phyloP scores from a whole-genome alignment of 129 eudicot species.

The Tagetes erecta region DNA sequence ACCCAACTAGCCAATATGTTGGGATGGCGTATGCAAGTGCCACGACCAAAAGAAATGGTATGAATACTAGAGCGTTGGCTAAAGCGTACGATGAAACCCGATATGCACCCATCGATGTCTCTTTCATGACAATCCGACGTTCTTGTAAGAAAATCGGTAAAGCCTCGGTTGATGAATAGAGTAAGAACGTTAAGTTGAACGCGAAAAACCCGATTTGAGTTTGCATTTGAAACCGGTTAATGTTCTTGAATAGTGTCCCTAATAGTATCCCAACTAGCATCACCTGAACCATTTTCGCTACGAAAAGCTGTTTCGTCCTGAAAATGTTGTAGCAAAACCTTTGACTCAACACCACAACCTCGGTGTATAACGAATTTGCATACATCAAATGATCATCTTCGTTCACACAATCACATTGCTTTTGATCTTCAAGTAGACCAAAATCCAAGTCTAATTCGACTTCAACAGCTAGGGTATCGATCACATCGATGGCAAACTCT shows the following conservation, averaged over 20 bases:
- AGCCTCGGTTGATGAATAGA: conserved; percentile 71
- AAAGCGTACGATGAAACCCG: conserved; percentile 52
- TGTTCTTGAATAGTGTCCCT: conserved; percentile 51
- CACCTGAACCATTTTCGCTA: conserved; percentile 44
- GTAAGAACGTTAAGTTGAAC: conserved; percentile 59
- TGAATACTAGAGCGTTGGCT: conserved; percentile 59
- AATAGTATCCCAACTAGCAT: conserved; percentile 50
- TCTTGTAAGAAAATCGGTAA: conserved; percentile 74
- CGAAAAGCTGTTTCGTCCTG: conserved; percentile 57
- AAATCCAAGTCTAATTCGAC: background rate
- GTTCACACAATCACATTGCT: too few relatives aligned
- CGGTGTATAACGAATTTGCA: conserved; percentile 40
- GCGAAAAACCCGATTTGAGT: conserved; percentile 72
- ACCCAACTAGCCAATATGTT: conserved; percentile 69
- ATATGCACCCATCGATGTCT: conserved; percentile 69
- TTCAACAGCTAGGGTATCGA: conserved; percentile 31
- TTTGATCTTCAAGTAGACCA: too few relatives aligned
- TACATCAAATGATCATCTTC: conserved; percentile 19
- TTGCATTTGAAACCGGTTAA: conserved; percentile 40
- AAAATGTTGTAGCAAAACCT: conserved; percentile 62
- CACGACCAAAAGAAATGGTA: conserved; percentile 62
- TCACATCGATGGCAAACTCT: conserved; percentile 65
- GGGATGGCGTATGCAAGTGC: conserved; percentile 54
- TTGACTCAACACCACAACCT: conserved; percentile 56
- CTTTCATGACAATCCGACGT: conserved; percentile 52